Evolutionary conservation across 2,329 filamentous ascomycete species (phyloP), one percentile per base, ranked within the genome.

Genomic region (Didymella segeticola): DNA sequence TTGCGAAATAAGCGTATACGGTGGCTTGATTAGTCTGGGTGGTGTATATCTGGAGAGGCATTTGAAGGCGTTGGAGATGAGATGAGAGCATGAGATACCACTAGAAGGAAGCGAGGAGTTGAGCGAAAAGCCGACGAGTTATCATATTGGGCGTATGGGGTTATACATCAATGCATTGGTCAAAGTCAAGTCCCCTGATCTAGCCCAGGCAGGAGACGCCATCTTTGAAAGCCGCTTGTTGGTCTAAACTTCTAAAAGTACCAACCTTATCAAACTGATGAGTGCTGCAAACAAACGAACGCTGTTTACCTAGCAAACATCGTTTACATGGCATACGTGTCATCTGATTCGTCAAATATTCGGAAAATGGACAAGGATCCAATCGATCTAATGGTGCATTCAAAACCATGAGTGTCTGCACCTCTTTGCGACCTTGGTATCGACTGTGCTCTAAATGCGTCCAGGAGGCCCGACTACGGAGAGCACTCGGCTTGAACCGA

Each of bases 31-130:
- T 23, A 43, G 48, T 43, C 43, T 23, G 20, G 25, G 34, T 47
- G 29, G 8, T 23, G 38, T 31, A 33, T 31, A 22, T 47, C 19
- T 50, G 19, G 43, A 47, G n/a, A 39, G 46, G 30, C 47, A 54
- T 42, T 47, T 33, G 19, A 45, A 43, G 41, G 53, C 53, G 47
- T 59, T 58, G 47, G 27, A 47, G 47, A 56, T 60, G 51, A 57
- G 37, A 46, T 45, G 51, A 48, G 51, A 57, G 62, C 57, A 57
- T 59, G 57, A 62, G 58, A 66, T 66, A 66, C 62, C 63, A 64
- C 26, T 53, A 59, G 49, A 56, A 43, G 33, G 34, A 2, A 49
- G 36, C 34, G 29, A 46, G 46, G 41, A 46, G 52, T 46, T 55
- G 46, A 30, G 39, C 34, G 33, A 45, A 36, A 34, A 49, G 43